Base-by-base conservation (phyloP, 2,329 filamentous ascomycete species). In the Thelonectria olida region DNA sequence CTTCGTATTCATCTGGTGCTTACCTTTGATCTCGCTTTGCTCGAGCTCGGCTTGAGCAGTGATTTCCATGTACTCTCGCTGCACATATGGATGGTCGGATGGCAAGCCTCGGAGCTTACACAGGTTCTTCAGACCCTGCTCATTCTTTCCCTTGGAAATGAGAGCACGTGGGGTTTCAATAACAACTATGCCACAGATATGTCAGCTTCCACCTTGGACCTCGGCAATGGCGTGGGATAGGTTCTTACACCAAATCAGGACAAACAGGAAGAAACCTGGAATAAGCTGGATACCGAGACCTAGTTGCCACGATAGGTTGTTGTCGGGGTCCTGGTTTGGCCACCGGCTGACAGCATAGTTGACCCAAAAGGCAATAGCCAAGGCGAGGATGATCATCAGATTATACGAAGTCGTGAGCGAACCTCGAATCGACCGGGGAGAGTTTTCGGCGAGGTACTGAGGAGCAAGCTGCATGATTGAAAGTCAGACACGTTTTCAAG, bases 81-180 rank as follows among this genome's bases (percentile, higher is more conserved):
- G 68, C 4, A 81, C 65, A 45, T 79, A 80, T 0, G 74, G 73
- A 58, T 81, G 76, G 20, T 78, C 73, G 3, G 73, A 72, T 2
- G 76, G 73, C 2, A 81, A 70, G 3, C 75, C 73, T 25, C 79
- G 72, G n/a, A 81, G 67, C 36, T 73, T 75, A 66, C 72, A 75
- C 3, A 81, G 70, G 25, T 76, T 78, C 49, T 67, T 59, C 5
- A 80, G 69, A 0, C 76, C 79, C 5, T 72, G 34, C 20, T 77
- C 76, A 8, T 70, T 59, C 50, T 76, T 74, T 2, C 77, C 77
- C 15, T 72, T 72, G 3, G 75, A 69, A 51, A 81, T 76, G 4
- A 81, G 59, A 39, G 65, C 55, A 12, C 67, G 63, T 10, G 67
- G 67, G 2, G 63, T 65, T 47, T 69, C 67, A 7, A 57, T 20